phyloP scores from a whole-genome alignment of 371 early-diverging fungal genomes.

The Conidiobolus incongruus region DNA sequence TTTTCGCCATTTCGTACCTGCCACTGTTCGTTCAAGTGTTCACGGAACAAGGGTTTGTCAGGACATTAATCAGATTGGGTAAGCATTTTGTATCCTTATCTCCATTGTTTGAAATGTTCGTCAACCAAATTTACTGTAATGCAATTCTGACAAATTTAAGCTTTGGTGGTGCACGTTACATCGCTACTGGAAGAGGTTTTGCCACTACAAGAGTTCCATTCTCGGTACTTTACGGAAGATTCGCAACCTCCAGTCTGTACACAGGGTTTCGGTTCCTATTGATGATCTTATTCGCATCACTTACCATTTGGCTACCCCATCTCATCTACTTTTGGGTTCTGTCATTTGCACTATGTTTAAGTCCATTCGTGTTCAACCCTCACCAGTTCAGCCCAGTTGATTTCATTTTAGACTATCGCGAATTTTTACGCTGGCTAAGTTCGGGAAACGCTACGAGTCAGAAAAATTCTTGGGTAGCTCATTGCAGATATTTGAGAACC shows the following conservation, averaged over 20 bases:
- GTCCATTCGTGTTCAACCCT: conserved; percentile 68
- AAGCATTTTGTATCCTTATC: conserved; percentile 66
- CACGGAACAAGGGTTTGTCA: conserved; percentile 60
- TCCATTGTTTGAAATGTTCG: conserved; percentile 75
- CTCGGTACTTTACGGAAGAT: conserved; percentile 45
- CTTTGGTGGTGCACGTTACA: conserved; percentile 70
- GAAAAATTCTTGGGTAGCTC: conserved; percentile 55
- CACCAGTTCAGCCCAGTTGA: conserved; percentile 52
- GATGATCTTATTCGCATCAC: conserved; percentile 47
- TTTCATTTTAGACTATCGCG: conserved; percentile 57
- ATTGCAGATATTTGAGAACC: conserved; percentile 45
- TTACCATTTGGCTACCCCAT: conserved; percentile 45
- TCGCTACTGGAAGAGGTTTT: conserved; percentile 79
- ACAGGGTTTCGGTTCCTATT: conserved; percentile 44
- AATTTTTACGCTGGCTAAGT: conserved; percentile 63
- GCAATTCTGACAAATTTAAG: conserved; percentile 57
- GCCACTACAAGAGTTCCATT: conserved; percentile 67
- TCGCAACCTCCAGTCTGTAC: conserved; percentile 55
- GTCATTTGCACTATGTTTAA: conserved; percentile 38
- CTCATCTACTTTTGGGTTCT: conserved; percentile 71
- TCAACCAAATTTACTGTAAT: conserved; percentile 70
- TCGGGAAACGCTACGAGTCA: conserved; percentile 48
- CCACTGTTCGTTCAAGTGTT: conserved; percentile 70
- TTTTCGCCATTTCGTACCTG: too few relatives aligned
- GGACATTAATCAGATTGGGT: conserved; percentile 46